Evolutionary conservation across 306 rosid genomes (phyloP).

Genomic region (Chamaecrista fasciculata): DNA sequence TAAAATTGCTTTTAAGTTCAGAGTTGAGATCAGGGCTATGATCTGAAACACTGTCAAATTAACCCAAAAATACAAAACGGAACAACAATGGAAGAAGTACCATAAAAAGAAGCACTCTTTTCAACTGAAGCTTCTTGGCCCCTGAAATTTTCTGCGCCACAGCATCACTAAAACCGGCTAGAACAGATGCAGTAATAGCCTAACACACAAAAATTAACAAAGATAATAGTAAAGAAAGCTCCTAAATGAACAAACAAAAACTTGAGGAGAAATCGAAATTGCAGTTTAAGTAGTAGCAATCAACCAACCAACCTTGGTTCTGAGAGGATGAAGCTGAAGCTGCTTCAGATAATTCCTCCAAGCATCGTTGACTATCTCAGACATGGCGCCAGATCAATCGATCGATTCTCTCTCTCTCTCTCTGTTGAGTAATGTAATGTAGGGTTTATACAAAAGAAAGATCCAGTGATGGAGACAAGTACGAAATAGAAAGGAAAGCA

Average conservation of each 20-base stretch:
- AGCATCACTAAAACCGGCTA: slow-evolving; percentile 78
- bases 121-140: slow-evolving; percentile 75
- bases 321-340: slow-evolving; percentile 80
- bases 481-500: not conserved
- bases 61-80: not conserved
- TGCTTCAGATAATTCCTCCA: slow-evolving; percentile 66
- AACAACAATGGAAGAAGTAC: slow-evolving; percentile 39
- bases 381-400: slow-evolving; percentile 51
- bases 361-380: slow-evolving; percentile 58
- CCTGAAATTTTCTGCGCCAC: slow-evolving; percentile 92
- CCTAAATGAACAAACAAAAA: not conserved
- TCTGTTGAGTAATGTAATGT: not conserved
- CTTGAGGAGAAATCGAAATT: not conserved
- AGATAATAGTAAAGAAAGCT: not conserved
- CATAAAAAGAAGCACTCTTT: slow-evolving; percentile 76
- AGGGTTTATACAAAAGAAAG: not conserved
- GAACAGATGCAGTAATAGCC: slow-evolving; percentile 87
- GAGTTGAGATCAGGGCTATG: no score
- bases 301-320: slow-evolving; percentile 67
- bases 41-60: no score
- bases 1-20: slow-evolving; percentile 9
- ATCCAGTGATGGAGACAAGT: slow-evolving; percentile 18
- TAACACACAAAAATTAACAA: slow-evolving; percentile 21
- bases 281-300: not conserved
- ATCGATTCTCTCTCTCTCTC: not conserved